Evolutionary conservation across 2,329 filamentous ascomycete species (phyloP).

Genomic region (Aspergillus aculeatus): DNA sequence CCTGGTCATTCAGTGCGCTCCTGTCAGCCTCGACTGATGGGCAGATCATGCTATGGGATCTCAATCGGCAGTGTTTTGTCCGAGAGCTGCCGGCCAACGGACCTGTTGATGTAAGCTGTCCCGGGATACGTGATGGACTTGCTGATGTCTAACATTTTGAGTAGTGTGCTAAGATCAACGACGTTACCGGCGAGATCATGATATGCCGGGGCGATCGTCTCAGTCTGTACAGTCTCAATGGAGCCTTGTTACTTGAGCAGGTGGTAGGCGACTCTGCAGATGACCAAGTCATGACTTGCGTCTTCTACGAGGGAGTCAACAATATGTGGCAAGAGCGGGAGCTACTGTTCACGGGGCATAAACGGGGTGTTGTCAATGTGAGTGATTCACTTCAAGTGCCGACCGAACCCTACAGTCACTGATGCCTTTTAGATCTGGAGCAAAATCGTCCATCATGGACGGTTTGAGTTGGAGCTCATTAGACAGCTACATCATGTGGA

Average conservation of each 20-base stretch:
- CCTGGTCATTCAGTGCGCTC: conserved; percentile 83
- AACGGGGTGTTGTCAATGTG: conserved; percentile 75
- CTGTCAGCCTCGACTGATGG: conserved; percentile 81
- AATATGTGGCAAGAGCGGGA: conserved; percentile 90
- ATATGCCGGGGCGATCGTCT: conserved; percentile 75
- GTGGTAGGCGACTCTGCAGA: conserved; percentile 70
- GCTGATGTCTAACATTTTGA: conserved; percentile 30
- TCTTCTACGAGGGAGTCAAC: conserved; percentile 86
- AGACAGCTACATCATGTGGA: conserved; percentile 81
- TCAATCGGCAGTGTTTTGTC: conserved; percentile 86
- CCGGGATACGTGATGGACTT: too few species aligned
- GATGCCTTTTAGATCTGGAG: conserved; percentile 53
- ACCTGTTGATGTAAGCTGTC: conserved; percentile 45
- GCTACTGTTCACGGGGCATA: conserved; percentile 85
- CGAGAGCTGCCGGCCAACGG: conserved; percentile 65
- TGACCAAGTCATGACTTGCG: conserved; percentile 76
- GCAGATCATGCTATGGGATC: conserved; percentile 85
- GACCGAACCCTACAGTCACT: neutral
- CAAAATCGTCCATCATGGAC: conserved; percentile 57
- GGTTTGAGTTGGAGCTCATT: conserved; percentile 75
- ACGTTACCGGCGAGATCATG: conserved; percentile 85
- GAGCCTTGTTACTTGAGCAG: conserved; percentile 76
- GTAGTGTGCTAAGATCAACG: conserved; percentile 82
- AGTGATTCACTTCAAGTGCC: conserved; percentile 5
- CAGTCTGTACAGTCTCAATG: conserved; percentile 83